Conservation (phyloP, 2,329 filamentous ascomycete species). For the Dryadomyces quercus-mongolicae region DNA sequence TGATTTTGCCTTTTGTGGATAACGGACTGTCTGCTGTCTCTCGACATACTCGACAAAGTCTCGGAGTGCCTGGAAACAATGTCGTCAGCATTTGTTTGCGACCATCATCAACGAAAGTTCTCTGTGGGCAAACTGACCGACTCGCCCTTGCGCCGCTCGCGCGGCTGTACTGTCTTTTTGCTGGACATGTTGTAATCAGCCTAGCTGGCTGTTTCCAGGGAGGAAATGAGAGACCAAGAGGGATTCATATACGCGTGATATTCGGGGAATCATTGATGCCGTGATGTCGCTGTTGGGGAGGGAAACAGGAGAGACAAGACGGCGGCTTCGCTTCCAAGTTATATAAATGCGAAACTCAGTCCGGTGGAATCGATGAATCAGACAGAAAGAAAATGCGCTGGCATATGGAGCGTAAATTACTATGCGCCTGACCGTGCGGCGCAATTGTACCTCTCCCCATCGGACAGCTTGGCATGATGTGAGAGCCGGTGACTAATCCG, state of each 20-base stretch:
- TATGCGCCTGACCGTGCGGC: too few species aligned
- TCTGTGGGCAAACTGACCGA: conserved; percentile 49
- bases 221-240: too few species aligned
- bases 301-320: neutral
- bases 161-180: conserved; percentile 48
- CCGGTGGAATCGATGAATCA: too few species aligned
- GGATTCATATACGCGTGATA: neutral
- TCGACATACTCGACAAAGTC: conserved; percentile 98
- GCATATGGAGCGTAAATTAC: too few species aligned
- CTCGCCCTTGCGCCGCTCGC: conserved; percentile 80
- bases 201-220: neutral
- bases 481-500: too few species aligned
- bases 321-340: too few species aligned
- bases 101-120: too few species aligned
- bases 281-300: neutral
- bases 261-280: neutral
- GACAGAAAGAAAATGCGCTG: too few species aligned
- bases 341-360: too few species aligned
- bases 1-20: conserved; percentile 27
- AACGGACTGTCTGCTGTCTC: conserved; percentile 71
- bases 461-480: too few species aligned
- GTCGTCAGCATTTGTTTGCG: neutral
- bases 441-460: too few species aligned
- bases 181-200: conserved; percentile 30
- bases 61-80: conserved; percentile 54